Evolutionary conservation across 2,329 filamentous ascomycete genomes (phyloP).

Genomic region (Hirsutella minnesotensis): DNA sequence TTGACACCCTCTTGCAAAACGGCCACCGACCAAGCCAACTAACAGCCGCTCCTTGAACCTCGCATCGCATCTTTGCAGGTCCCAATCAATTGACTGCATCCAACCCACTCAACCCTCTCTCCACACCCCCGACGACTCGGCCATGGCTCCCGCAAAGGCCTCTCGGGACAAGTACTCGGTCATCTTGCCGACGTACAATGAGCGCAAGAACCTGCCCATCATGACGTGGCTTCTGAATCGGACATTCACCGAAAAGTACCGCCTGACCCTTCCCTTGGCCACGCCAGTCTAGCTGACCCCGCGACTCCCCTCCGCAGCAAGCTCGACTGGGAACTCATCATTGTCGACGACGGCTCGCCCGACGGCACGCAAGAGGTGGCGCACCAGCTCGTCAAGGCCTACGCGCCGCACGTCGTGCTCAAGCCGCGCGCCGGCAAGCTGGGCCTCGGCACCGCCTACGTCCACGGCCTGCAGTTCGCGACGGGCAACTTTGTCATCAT

Average conservation of each 20-base stretch:
- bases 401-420: constrained; percentile 67
- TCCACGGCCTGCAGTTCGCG: constrained; percentile 82
- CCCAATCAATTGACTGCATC: too few species aligned
- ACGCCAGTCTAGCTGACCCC: constrained; percentile 1
- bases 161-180: constrained; percentile 77
- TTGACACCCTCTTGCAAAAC: too few species aligned
- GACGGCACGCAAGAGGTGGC: constrained; percentile 90
- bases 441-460: constrained; percentile 92
- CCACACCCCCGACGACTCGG: constrained; percentile 2
- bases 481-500: constrained; percentile 96
- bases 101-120: too few species aligned
- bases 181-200: constrained; percentile 96
- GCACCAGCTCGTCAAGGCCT: constrained; percentile 78
- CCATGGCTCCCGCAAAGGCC: constrained; percentile 35
- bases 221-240: constrained; percentile 88
- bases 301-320: constrained; percentile 42
- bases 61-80: too few species aligned
- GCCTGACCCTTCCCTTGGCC: too few species aligned
- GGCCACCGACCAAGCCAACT: too few species aligned
- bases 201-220: constrained; percentile 92
- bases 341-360: constrained; percentile 95
- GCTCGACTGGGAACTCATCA: constrained; percentile 92
- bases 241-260: constrained; percentile 81
- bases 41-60: too few species aligned
- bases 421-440: constrained; percentile 89